Evolutionary conservation across 1,284 basidiomycete genomes (phyloP), one percentile per base, ranked within the genome.

Genomic region (Xerocomus amazonicus): DNA sequence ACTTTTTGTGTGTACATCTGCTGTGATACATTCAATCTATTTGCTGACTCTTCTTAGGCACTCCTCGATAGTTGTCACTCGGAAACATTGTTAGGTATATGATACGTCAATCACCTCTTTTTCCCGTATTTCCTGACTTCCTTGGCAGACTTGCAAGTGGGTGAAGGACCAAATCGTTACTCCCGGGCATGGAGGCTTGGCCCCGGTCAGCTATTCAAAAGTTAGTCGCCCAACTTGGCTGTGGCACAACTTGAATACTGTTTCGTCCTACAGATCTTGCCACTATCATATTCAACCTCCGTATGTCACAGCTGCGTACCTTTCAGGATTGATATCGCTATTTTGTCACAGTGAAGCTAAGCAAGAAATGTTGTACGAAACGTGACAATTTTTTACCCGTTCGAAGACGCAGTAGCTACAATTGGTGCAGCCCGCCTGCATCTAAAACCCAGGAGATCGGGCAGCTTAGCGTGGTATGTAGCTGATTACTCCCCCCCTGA

Each of bases 31-130:
- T 6, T 29, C 12, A 14, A 26, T 50, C 9, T 16, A 1, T 45
- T 26, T 3, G 0, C 34, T 46, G 10, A 67, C 23, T 12, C 10
- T 28, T 7, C 26, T 13, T 27, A 65, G 66, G 52, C 61, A 3
- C 59, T 65, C 9, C 55, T 68, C 9, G 66, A 65, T 29, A 67
- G 65, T 6, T 66, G 63, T 19, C 65, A 67, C n/a, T 67, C 63
- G 1, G 66, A 66, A 19, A 56, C 40, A 6, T 43, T 69, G 1
- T 45, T 68, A 26, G 61, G 63, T 63, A 43, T 43, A 51, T 48
- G 8, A 35, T 29, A 12, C 14, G 9, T 9, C 12, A 29, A 37
- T n/a, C 3, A 26, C 1, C 8, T 23, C 9, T 4, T 27, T 10
- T 12, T 7, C 16, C 4, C 19, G 27, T 13, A 28, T 6, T 33